Percentiles rank a stretch among this genome's conserved stretches.
These are phyloP conservation scores for Paramyrothecium roridum DNA, from an alignment of 2,329 filamentous ascomycete genomes.

Conservation along the genomic window DNA sequence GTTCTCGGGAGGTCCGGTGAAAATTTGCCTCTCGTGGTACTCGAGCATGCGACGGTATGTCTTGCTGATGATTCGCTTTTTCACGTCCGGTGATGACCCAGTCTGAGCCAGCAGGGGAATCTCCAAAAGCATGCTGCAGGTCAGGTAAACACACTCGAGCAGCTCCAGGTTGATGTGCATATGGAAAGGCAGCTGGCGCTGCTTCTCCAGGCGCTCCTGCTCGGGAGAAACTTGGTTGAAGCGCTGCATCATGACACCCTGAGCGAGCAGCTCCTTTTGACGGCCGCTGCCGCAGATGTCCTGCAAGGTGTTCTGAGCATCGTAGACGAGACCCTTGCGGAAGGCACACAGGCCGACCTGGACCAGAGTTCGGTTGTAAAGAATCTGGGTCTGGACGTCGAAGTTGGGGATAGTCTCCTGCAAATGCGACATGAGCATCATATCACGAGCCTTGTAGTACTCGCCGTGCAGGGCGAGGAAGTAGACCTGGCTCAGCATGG, in stretches of 20 bases:
- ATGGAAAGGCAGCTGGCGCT: conserved; percentile 97
- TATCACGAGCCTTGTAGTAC: conserved; percentile 96
- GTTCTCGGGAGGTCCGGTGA: conserved; percentile 97
- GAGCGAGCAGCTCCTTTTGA: conserved; percentile 95
- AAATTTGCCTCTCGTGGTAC: conserved; percentile 99
- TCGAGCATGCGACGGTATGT: conserved; percentile 99
- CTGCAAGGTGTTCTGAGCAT: conserved; percentile 94
- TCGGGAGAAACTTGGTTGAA: conserved; percentile 96
- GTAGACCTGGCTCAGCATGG: conserved; percentile 98
- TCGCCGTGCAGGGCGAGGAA: conserved; percentile 96
- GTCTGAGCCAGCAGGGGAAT: conserved; percentile 96
- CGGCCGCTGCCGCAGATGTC: conserved; percentile 97
- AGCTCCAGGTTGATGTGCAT: conserved; percentile 99
- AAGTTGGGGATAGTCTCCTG: conserved; percentile 97
- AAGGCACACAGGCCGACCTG: conserved; percentile 98
- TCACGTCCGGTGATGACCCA: conserved; percentile 92
- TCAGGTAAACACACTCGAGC: conserved; percentile 96
- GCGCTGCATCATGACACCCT: conserved; percentile 97
- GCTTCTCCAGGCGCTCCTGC: conserved; percentile 94
- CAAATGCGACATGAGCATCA: conserved; percentile 99
- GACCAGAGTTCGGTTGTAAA: conserved; percentile 97
- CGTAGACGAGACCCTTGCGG: conserved; percentile 93
- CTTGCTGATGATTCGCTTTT: conserved; percentile 98
- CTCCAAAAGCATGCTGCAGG: conserved; percentile 98
- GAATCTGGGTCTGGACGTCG: conserved; percentile 93